Conservation (phyloP, 2,329 filamentous ascomycete genomes). For the Venturiaceae sp. region DNA sequence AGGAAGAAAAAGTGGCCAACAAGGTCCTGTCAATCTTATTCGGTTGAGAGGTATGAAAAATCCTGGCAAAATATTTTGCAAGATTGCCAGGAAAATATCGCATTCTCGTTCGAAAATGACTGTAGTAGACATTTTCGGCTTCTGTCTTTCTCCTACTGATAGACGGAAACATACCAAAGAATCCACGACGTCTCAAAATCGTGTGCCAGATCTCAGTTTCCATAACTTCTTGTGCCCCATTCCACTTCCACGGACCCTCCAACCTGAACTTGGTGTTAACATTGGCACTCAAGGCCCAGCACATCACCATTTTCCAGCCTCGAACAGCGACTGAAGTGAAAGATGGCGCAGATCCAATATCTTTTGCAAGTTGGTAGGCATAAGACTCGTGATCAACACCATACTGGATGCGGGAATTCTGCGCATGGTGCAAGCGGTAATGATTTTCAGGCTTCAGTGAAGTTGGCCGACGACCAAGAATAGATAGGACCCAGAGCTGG, state of each 20-base stretch:
- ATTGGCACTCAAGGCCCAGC: conserved; percentile 2
- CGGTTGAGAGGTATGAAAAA: too few species aligned
- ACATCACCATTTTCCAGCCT: not conserved
- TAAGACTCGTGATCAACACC: conserved; percentile 42
- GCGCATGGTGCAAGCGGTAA: conserved; percentile 28
- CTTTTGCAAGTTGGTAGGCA: conserved; percentile 39
- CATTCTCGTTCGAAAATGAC: too few species aligned
- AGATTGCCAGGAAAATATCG: too few species aligned
- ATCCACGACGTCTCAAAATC: not conserved
- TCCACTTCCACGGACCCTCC: conserved; percentile 1
- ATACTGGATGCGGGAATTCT: conserved; percentile 24
- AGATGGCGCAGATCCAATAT: conserved; percentile 35
- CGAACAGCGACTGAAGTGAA: conserved; percentile 11
- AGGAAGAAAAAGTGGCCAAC: too few species aligned
- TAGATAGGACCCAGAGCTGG: conserved; percentile 35
- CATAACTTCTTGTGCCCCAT: conserved; percentile 1
- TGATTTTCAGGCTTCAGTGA: conserved; percentile 26
- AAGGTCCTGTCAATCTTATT: too few species aligned
- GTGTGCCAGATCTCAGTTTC: conserved; percentile 4
- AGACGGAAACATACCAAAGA: conserved; percentile 2
- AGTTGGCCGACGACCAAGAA: conserved; percentile 18
- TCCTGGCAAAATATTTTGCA: too few species aligned
- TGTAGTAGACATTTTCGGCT: too few species aligned
- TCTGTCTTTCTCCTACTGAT: too few species aligned
- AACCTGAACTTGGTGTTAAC: conserved; percentile 4